phyloP scores from a whole-genome alignment of 805 yeast genomes.

The Yarrowia sp. region DNA sequence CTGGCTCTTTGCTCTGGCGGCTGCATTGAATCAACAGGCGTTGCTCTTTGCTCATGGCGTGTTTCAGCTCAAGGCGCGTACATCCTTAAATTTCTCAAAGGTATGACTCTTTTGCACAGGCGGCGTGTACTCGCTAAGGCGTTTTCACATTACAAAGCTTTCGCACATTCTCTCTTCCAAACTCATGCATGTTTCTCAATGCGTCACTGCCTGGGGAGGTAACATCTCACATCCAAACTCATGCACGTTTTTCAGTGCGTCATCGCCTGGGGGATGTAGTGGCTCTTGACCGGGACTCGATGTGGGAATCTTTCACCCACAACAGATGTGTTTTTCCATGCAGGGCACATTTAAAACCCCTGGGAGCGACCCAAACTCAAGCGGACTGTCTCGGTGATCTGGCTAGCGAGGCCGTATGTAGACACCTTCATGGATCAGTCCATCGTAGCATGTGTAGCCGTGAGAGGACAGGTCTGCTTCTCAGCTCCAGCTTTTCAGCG shows the following conservation, averaged over 20 bases:
- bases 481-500: conserved; percentile 7
- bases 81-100: conserved; percentile 3
- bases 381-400: not conserved
- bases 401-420: not conserved
- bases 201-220: not conserved
- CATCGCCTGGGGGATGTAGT: not conserved
- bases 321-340: conserved; percentile 3
- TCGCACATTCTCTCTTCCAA: not conserved
- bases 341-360: conserved; percentile 16
- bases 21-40: not conserved
- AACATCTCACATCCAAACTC: not conserved
- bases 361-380: conserved; percentile 20
- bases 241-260: not conserved
- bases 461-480: conserved; percentile 2
- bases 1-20: conserved; percentile 4
- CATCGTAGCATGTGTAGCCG: not conserved
- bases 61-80: conserved; percentile 2
- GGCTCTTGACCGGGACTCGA: not conserved
- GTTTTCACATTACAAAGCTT: conserved; percentile 7
- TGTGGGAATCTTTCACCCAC: not conserved
- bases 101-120: conserved; percentile 12
- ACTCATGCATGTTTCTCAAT: not conserved
- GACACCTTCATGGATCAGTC: conserved; percentile 7
- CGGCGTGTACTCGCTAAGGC: conserved; percentile 6
- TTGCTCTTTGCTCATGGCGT: conserved; percentile 1